Evolutionary conservation across 1,139 yeast species (phyloP), one percentile per base, ranked within the genome.

Genomic region (Protomyces macrosporus): DNA sequence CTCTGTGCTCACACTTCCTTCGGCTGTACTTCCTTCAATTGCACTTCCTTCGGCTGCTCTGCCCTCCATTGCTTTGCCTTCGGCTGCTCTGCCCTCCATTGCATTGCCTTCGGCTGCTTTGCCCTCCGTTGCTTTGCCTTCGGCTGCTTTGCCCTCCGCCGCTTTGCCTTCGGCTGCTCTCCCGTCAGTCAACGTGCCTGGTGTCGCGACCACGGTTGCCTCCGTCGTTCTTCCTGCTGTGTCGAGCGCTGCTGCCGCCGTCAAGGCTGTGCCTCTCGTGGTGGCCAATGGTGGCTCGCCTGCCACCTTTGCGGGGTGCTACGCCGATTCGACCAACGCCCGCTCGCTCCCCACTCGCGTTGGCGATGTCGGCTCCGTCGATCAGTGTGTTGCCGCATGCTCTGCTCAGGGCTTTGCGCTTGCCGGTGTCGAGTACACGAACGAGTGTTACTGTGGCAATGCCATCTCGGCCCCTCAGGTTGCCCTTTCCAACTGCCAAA

Each of bases 141-240:
- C 48, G 33, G 45, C 14, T 14, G 10, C 45, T 7, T 6, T 42
- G 7, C 45, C 45, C 23, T 42, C 45, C 7, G 23, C 14, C 9
- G 45, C 23, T 7, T 14, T 42, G n/a, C 45, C 45, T n/a, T 42
- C 45, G 7, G 30, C 16, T 10, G 16, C 48, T 10, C 30, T 7
- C 7, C 45, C 45, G 16, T 3, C 45, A 12, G 23, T 42, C 9
- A 16, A 6, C 23, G 9, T 42, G n/a, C 45, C 45, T n/a, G 10
- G 48, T 37, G 45, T 52, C 45, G 12, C 63, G 12, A 45, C 45
- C n/a, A 54, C 53, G 4, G 53, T 54, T 9, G 45, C 65, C 23
- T 7, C 39, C 12, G 16, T 42, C 33, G 39, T 12, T 3, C 12
- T 36, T 9, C 39, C 39, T 12, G 32, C 23, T 30, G 48, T 6